Conservation (phyloP, 148 eudicot species). For the Rhododendron simsii region DNA sequence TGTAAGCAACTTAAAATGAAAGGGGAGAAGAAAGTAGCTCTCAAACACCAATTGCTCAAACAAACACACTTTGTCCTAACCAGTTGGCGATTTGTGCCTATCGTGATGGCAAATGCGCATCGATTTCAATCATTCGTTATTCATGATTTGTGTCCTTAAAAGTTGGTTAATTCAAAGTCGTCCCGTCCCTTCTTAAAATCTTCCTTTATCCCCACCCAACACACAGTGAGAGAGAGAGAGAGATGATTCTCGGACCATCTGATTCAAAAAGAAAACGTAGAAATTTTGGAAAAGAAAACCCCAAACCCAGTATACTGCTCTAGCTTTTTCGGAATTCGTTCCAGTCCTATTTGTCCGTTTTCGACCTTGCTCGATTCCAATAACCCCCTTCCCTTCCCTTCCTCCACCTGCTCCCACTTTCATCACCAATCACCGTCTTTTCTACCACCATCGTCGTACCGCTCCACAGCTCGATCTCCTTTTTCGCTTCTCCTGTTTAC, state of each 20-base stretch:
- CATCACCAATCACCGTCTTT: neutral
- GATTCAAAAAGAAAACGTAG: neutral
- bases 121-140: neutral
- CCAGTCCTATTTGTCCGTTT: neutral
- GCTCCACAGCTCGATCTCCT: neutral
- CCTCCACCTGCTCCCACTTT: slow-evolving; percentile 3
- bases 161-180: neutral
- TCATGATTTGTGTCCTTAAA: neutral
- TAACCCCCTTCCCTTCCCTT: neutral
- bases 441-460: neutral
- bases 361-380: neutral
- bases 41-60: too few species aligned
- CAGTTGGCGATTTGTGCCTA: neutral
- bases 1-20: too few species aligned
- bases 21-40: too few species aligned
- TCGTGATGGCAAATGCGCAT: neutral
- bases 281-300: neutral
- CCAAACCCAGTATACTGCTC: neutral
- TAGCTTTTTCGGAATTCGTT: neutral
- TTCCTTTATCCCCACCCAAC: neutral
- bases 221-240: neutral
- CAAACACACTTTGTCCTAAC: too few species aligned
- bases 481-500: neutral
- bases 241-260: neutral
- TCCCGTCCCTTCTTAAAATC: neutral